Conservation (phyloP, 73 alveolate genomes). For the Blepharisma stoltei region DNA sequence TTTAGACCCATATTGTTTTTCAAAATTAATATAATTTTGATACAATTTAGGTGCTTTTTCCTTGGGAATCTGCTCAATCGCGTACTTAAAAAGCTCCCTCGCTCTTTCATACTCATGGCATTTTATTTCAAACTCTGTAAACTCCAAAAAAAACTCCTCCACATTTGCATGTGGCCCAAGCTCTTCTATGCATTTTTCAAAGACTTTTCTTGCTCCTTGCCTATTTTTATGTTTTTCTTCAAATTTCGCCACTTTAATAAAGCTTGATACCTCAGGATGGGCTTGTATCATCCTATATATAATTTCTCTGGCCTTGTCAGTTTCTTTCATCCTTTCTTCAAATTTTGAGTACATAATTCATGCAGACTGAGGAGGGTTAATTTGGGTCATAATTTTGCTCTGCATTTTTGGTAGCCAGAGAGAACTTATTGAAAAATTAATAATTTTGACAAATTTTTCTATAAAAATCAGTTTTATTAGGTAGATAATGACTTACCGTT, state of each 20-base stretch:
- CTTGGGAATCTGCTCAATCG: constrained; percentile 77
- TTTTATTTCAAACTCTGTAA: constrained; percentile 89
- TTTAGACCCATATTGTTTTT: constrained; percentile 94
- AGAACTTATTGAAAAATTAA: too few relatives aligned
- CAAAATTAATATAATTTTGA: constrained; percentile 87
- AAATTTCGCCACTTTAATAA: constrained; percentile 96
- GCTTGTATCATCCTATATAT: constrained; percentile 86
- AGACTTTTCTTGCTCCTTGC: constrained; percentile 83
- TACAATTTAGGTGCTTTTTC: constrained; percentile 73
- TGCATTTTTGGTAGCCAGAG: too few relatives aligned
- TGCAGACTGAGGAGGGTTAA: constrained; percentile 92
- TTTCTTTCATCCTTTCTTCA: constrained; percentile 94
- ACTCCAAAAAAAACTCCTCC: constrained; percentile 87
- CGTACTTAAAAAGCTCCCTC: constrained; percentile 90
- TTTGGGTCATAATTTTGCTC: too few relatives aligned
- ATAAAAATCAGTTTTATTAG: too few relatives aligned
- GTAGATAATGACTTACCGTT: too few relatives aligned
- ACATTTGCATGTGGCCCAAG: constrained; percentile 84
- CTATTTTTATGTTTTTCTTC: constrained; percentile 90
- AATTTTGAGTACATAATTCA: constrained; percentile 90
- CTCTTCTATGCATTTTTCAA: constrained; percentile 92
- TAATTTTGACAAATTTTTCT: too few relatives aligned
- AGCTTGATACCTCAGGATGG: constrained; percentile 79
- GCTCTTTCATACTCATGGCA: constrained; percentile 95
- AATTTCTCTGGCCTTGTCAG: constrained; percentile 75